phyloP scores from a whole-genome alignment of 2,329 filamentous ascomycete species.

The Exophiala lecanii-corni region DNA sequence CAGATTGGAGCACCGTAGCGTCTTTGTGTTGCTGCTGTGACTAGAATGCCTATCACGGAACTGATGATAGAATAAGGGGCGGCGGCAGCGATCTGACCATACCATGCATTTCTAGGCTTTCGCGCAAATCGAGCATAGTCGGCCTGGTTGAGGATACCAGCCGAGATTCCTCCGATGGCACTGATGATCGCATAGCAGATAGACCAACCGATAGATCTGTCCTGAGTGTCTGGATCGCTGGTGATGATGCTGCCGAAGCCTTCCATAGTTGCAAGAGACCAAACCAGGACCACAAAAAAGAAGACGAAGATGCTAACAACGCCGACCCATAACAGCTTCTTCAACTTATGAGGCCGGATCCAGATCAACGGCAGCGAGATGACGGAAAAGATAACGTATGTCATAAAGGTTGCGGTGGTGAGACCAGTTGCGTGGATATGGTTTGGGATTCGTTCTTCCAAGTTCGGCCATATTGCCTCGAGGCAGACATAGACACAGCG shows the following conservation, averaged over 20 bases:
- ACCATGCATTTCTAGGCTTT: slow-evolving; percentile 38
- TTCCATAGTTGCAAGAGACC: slow-evolving; percentile 34
- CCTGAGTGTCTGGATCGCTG: slow-evolving; percentile 13
- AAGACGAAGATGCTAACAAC: slow-evolving; percentile 39
- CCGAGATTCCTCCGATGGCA: slow-evolving; percentile 42
- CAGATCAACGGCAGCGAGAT: slow-evolving; percentile 43
- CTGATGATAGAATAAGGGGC: slow-evolving; percentile 38
- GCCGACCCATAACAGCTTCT: slow-evolving; percentile 41
- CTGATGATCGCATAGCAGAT: slow-evolving; percentile 35
- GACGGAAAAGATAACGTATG: slow-evolving; percentile 44
- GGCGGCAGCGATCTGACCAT: slow-evolving; percentile 36
- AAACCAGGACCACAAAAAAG: slow-evolving; percentile 34
- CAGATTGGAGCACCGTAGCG: slow-evolving; percentile 37
- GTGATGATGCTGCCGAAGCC: slow-evolving; percentile 29
- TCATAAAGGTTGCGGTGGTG: slow-evolving; percentile 42
- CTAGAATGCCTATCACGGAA: slow-evolving; percentile 37
- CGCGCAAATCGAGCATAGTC: slow-evolving; percentile 44
- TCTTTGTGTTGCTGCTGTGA: slow-evolving; percentile 31
- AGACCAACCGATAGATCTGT: slow-evolving; percentile 16
- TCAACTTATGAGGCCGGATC: slow-evolving; percentile 42
- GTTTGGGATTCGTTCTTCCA: slow-evolving; percentile 40
- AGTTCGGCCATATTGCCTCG: slow-evolving; percentile 42
- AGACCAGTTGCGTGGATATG: slow-evolving; percentile 30
- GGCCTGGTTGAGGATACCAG: slow-evolving; percentile 43
- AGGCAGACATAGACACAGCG: slow-evolving; percentile 45